Conservation (phyloP, 768 basidiomycete species). For the Pisolithus sp. region DNA sequence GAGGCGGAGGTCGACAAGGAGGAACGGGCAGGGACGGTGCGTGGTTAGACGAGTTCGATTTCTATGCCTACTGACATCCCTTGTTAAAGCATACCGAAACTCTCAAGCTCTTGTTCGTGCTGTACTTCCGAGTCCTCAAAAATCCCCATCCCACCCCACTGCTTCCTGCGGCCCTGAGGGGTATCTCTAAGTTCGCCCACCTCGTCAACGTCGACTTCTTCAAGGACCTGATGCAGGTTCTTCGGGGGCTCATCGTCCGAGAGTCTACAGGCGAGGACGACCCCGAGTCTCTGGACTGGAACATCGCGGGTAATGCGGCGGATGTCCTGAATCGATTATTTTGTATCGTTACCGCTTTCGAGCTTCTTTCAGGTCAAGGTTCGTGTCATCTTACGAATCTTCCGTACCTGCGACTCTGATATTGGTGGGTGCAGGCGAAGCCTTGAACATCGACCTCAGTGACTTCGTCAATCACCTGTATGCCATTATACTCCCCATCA, state of each 20-base stretch:
- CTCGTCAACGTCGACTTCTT: slow-evolving; percentile 98
- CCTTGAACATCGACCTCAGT: slow-evolving; percentile 82
- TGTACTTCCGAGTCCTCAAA: slow-evolving; percentile 96
- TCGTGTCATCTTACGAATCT: slow-evolving; percentile 13
- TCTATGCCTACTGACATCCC: slow-evolving; percentile 13
- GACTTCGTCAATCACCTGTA: slow-evolving; percentile 88
- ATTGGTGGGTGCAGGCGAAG: slow-evolving; percentile 61
- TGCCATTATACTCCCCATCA: slow-evolving; percentile 58
- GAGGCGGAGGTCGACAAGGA: slow-evolving; percentile 91
- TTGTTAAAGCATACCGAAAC: slow-evolving; percentile 88
- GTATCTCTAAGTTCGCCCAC: slow-evolving; percentile 90
- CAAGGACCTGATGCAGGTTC: slow-evolving; percentile 57
- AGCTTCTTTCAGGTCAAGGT: slow-evolving; percentile 90
- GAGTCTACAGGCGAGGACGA: slow-evolving; percentile 34
- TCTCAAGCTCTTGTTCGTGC: slow-evolving; percentile 90
- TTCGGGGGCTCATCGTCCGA: slow-evolving; percentile 69
- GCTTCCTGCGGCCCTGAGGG: slow-evolving; percentile 73
- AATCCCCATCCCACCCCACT: slow-evolving; percentile 42
- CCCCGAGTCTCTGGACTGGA: slow-evolving; percentile 28
- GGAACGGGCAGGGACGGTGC: slow-evolving; percentile 74
- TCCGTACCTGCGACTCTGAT: slow-evolving; percentile 3
- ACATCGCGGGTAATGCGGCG: slow-evolving; percentile 28
- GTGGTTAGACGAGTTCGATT: slow-evolving; percentile 26
- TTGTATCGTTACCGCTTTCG: slow-evolving; percentile 92
- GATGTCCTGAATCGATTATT: slow-evolving; percentile 57